A percentile compares a stretch with the other conserved stretches of the same genome.
Conservation (phyloP, 495 filamentous ascomycete genomes). For the Daldinia grandis region DNA sequence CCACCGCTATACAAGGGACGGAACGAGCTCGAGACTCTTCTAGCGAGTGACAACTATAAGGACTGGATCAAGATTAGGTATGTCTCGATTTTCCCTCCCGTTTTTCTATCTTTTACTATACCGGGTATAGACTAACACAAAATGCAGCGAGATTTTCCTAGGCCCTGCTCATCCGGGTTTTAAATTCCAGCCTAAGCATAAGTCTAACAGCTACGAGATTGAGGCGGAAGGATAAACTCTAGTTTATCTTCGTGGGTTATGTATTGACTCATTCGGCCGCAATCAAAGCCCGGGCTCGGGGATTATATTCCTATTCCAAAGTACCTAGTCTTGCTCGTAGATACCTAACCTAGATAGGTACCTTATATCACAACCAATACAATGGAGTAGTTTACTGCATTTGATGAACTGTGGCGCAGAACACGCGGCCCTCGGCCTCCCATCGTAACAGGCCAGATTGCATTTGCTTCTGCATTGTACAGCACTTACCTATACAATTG, state of each 20-base stretch:
- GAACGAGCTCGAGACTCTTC: slow-evolving; percentile 88
- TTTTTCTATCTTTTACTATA: not conserved
- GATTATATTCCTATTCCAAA: not conserved
- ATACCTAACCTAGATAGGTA: not conserved
- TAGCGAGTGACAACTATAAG: slow-evolving; percentile 87
- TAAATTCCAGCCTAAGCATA: slow-evolving; percentile 98
- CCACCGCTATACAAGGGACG: slow-evolving; percentile 83
- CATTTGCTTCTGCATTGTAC: slow-evolving; percentile 3
- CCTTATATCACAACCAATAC: not conserved
- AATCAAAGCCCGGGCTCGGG: not conserved
- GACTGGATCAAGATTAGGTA: slow-evolving; percentile 99
- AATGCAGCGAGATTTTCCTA: slow-evolving; percentile 90
- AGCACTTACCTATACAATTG: not conserved
- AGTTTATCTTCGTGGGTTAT: not conserved
- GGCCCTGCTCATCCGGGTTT: slow-evolving; percentile 89
- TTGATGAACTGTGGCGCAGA: slow-evolving; percentile 7
- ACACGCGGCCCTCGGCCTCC: slow-evolving; percentile 23
- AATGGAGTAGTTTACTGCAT: slow-evolving; percentile 8
- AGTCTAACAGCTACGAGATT: slow-evolving; percentile 81
- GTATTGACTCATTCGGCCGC: not conserved
- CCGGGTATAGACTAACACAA: slow-evolving; percentile 17
- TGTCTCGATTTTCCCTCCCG: slow-evolving; percentile 43
- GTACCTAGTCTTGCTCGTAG: not conserved
- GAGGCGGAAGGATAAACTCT: slow-evolving; percentile 63
- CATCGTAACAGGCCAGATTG: slow-evolving; percentile 29